Base-by-base conservation (phyloP, 768 basidiomycete species). In the Lactifluus volemus region DNA sequence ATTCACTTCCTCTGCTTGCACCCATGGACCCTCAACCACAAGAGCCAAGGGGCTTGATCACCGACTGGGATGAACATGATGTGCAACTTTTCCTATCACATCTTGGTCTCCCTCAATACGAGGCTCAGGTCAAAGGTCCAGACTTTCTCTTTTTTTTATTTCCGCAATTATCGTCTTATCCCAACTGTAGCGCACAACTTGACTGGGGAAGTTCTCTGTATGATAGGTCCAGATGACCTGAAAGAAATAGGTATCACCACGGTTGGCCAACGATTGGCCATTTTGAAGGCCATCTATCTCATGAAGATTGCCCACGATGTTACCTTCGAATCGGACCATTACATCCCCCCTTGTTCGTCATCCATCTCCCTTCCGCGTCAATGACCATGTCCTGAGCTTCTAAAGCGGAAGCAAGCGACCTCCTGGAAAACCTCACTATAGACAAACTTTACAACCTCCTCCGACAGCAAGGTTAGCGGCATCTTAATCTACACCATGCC, bases 261-360 rank as follows among this genome's bases (percentile, higher is more conserved):
- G 39, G 83, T 98, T 64, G 97, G 97, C 21, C 95, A 98, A 73
- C 80, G 97, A 58, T 75, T 99, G 39, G 79, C 89, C 48, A 92
- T 98, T 64, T 84, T 98, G 71, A 95, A 93, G 73, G 87, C 89
- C 51, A 85, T 98, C 59, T 98, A 97, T 75, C 84, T 84, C 55
- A 77, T 91, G 68, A 99, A 99, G 77, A 74, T 94, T 54, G 84
- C 84, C 1, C 81, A 95, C 69, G 84, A 84, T 63, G 78, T 99
- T 54, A 84, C 89, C 41, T 84, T 95, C 66, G 90, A 92, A 60
- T 76, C 86, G 42, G 87, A 89, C 64, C 81, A 91, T 67, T 97
- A 92, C 71, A 81, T 94, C 14, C 93, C 94, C 9, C 91, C 92
- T 59, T 94, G 93, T 92, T 69, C 68, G 90, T 76, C 50, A 25